Conservation (phyloP, 208 protist genomes). For the Trypanosoma platydactyli region DNA sequence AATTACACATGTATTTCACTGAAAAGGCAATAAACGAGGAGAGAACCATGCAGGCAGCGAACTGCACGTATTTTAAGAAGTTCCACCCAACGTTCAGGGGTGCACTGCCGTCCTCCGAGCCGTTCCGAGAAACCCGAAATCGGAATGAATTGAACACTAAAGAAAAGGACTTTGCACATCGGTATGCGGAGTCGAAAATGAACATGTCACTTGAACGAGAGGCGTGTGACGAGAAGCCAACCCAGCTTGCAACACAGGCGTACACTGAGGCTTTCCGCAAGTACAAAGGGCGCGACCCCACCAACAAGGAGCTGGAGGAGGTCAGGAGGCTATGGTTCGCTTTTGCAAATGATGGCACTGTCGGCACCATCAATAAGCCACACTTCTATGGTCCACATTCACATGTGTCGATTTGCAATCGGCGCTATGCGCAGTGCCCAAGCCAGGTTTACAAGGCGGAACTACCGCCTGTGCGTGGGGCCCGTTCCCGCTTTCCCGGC, state of each 20-base stretch:
- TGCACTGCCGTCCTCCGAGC: slow-evolving; percentile 29
- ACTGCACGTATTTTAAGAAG: slow-evolving; percentile 60
- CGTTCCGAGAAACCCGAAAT: slow-evolving; percentile 57
- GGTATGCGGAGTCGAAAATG: slow-evolving; percentile 66
- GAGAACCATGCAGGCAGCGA: slow-evolving; percentile 34
- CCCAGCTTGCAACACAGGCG: slow-evolving; percentile 47
- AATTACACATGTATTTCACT: slow-evolving; percentile 9
- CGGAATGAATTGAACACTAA: slow-evolving; percentile 48
- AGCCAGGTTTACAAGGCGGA: slow-evolving; percentile 69
- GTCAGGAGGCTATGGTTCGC: slow-evolving; percentile 63
- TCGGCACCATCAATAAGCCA: slow-evolving; percentile 81
- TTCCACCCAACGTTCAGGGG: slow-evolving; percentile 42
- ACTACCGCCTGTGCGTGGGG: slow-evolving; percentile 59
- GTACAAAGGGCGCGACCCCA: slow-evolving; percentile 71
- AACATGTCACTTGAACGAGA: slow-evolving; percentile 42
- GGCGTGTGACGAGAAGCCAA: slow-evolving; percentile 28
- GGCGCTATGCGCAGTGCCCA: slow-evolving; percentile 37
- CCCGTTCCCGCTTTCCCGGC: slow-evolving; percentile 77
- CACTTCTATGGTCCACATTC: slow-evolving; percentile 77
- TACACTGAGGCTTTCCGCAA: slow-evolving; percentile 74
- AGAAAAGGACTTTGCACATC: slow-evolving; percentile 86
- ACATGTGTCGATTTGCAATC: slow-evolving; percentile 70
- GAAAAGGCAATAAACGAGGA: slow-evolving; percentile 27
- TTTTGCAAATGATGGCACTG: slow-evolving; percentile 65
- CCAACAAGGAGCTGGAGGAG: slow-evolving; percentile 74